Conservation (phyloP, 257 asterid genomes). For the Solanum chilense region DNA sequence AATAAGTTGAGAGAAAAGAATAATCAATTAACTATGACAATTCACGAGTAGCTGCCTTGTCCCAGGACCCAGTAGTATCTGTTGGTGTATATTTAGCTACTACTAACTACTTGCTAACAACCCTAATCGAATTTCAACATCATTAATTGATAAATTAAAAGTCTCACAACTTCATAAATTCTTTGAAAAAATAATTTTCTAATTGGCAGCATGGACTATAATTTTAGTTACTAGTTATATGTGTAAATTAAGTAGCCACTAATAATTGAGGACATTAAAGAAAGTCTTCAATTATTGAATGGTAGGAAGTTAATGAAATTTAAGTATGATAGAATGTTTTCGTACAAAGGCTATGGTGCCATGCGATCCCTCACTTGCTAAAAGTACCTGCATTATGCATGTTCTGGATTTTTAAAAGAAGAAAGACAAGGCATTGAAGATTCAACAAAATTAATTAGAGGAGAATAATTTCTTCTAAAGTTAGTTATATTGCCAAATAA, state of each 20-base stretch:
- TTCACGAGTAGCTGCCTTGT: background rate
- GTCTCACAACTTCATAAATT: background rate
- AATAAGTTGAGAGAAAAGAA: too few species aligned
- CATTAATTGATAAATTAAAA: background rate
- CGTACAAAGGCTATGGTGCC: background rate
- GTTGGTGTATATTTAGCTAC: background rate
- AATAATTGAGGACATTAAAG: background rate
- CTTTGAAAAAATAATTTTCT: background rate
- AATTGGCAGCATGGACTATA: background rate
- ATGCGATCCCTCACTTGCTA: background rate
- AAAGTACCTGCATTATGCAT: background rate
- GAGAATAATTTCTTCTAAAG: background rate
- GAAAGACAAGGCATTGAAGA: background rate
- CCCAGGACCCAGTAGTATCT: background rate
- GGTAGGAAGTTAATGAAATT: background rate
- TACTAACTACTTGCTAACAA: background rate
- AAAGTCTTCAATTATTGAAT: background rate
- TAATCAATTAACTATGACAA: background rate
- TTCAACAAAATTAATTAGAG: background rate
- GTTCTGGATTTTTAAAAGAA: background rate
- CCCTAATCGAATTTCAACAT: background rate
- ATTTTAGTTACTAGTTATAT: background rate
- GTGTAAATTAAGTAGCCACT: background rate
- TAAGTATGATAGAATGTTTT: background rate
- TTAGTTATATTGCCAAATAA: background rate